Conservation (phyloP, 176 grass and related monocot species). For the Otatea glauca region DNA sequence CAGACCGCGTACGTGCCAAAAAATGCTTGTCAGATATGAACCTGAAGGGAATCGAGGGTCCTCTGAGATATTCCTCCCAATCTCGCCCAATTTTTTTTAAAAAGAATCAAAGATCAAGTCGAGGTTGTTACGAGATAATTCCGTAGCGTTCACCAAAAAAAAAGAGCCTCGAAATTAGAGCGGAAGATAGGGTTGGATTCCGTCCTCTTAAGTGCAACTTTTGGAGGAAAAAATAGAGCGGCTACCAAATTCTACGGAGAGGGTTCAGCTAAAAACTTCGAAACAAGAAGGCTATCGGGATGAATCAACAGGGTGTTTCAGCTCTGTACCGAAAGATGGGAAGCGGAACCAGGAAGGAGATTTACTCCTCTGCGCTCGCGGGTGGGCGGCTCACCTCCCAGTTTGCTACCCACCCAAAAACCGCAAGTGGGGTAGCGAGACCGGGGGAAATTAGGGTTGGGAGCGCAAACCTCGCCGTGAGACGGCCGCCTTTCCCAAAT, state of each 20-base stretch:
- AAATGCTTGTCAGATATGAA: not conserved
- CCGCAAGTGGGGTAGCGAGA: not conserved
- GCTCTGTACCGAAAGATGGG: no score
- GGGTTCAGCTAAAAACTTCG: not conserved
- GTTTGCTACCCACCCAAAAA: not conserved
- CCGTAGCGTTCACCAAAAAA: not conserved
- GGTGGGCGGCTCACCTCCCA: not conserved
- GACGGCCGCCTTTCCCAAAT: slow-evolving; percentile 12
- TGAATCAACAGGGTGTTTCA: not conserved
- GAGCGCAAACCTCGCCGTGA: slow-evolving; percentile 41
- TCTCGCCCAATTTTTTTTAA: not conserved
- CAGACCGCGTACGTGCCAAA: not conserved
- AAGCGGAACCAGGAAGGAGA: not conserved
- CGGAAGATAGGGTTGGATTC: not conserved
- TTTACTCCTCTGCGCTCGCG: not conserved
- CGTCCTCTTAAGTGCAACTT: not conserved
- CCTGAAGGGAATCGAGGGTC: not conserved
- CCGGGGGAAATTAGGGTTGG: not conserved
- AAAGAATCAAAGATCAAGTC: not conserved
- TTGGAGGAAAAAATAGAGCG: not conserved
- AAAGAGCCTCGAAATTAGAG: not conserved
- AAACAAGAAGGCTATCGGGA: not conserved
- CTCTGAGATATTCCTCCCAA: not conserved
- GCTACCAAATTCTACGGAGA: not conserved
- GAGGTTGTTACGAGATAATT: not conserved